Evolutionary conservation across 2,329 filamentous ascomycete genomes (phyloP).

Genomic region (Fusarium austroafricanum): DNA sequence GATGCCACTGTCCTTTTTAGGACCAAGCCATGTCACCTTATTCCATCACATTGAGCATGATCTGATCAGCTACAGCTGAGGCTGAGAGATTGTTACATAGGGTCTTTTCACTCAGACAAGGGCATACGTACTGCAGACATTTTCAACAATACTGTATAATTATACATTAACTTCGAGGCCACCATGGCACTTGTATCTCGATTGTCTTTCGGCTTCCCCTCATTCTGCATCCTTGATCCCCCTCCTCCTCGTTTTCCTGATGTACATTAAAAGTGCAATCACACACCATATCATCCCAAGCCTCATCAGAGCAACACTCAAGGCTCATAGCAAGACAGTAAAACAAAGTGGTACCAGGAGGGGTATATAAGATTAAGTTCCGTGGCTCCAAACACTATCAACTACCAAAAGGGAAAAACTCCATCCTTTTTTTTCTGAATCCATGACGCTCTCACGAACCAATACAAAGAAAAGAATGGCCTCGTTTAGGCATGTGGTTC

Average conservation of each 20-base stretch:
- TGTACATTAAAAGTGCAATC: constrained; percentile 24
- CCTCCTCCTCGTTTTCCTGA: constrained; percentile 20
- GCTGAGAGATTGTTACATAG: neutral
- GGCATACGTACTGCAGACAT: neutral
- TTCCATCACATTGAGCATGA: constrained; percentile 11
- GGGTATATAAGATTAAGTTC: constrained; percentile 48
- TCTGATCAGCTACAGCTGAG: constrained; percentile 9
- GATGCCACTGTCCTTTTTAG: constrained; percentile 12
- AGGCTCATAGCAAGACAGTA: constrained; percentile 33
- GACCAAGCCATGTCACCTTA: constrained; percentile 14
- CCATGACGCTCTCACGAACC: constrained; percentile 36
- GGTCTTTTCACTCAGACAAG: constrained; percentile 12
- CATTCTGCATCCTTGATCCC: constrained; percentile 12
- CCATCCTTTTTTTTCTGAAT: constrained; percentile 37
- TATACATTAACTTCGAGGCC: constrained; percentile 34
- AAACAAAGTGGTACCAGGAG: constrained; percentile 43
- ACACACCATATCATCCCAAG: constrained; percentile 31
- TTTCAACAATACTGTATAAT: constrained; percentile 10
- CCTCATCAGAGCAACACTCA: constrained; percentile 16
- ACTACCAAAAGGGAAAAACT: constrained; percentile 35
- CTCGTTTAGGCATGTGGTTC: constrained; percentile 43
- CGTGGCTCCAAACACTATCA: constrained; percentile 42
- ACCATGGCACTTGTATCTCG: constrained; percentile 23
- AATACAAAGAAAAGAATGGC: constrained; percentile 36
- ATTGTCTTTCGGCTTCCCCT: constrained; percentile 10